phyloP scores from a whole-genome alignment of 768 basidiomycete genomes.

The Russula virescens region DNA sequence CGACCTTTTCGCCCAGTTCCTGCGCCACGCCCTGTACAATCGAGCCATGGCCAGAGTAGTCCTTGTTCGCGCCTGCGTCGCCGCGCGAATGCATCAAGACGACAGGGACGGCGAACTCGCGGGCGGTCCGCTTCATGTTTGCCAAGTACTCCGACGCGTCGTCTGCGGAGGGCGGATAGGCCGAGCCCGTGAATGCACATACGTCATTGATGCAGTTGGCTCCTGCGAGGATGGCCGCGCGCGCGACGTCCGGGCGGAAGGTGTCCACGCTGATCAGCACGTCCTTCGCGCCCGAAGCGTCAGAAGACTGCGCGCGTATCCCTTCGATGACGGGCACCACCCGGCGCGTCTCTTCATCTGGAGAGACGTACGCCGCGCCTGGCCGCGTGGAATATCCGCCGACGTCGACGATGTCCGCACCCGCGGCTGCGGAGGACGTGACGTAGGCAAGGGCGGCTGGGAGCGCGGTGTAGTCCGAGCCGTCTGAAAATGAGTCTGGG shows the following conservation, averaged over 20 bases:
- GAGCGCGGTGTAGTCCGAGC: constrained; percentile 50
- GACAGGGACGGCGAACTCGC: constrained; percentile 66
- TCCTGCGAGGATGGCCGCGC: constrained; percentile 68
- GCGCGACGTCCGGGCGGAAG: constrained; percentile 77
- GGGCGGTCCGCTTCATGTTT: constrained; percentile 62
- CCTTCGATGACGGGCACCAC: constrained; percentile 66
- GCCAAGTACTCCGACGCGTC: constrained; percentile 39
- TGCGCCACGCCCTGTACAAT: constrained; percentile 61
- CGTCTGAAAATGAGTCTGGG: constrained; percentile 96
- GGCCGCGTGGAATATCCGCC: constrained; percentile 95
- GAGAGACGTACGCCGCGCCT: constrained; percentile 56
- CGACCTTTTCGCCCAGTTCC: constrained; percentile 69
- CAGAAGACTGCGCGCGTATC: constrained; percentile 38
- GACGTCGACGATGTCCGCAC: constrained; percentile 80
- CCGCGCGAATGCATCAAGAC: constrained; percentile 94
- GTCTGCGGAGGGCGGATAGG: constrained; percentile 33
- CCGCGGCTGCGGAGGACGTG: constrained; percentile 41
- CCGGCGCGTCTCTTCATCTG: constrained; percentile 64
- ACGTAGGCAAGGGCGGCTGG: constrained; percentile 51
- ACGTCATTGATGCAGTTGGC: constrained; percentile 96
- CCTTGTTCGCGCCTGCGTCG: constrained; percentile 70
- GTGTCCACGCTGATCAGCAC: constrained; percentile 81
- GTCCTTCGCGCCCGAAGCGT: constrained; percentile 13
- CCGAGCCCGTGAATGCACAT: constrained; percentile 66
- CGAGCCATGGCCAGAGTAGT: constrained; percentile 42